phyloP scores from a whole-genome alignment of 106 monocot genomes.

The Dendrobium officinale region DNA sequence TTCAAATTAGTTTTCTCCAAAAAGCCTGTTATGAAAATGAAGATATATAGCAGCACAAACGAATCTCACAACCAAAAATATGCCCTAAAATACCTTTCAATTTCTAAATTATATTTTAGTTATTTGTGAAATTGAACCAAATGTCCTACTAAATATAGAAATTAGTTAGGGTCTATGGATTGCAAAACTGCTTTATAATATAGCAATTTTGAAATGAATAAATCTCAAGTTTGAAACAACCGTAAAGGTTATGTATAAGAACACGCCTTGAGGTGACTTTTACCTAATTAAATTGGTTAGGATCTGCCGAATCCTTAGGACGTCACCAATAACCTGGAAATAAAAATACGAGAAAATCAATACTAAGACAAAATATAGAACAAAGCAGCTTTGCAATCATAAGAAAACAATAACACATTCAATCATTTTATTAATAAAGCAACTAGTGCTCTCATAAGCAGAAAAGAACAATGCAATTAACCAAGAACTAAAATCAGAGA shows the following conservation, averaged over 20 bases:
- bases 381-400: not conserved
- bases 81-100: too few species aligned
- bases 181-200: not conserved
- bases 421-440: not conserved
- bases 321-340: slow-evolving; percentile 68
- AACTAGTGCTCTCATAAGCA: not conserved
- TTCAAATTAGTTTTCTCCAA: not conserved
- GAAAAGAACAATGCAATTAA: not conserved
- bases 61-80: too few species aligned
- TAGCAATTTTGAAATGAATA: not conserved
- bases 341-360: slow-evolving; percentile 1
- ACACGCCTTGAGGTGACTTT: not conserved
- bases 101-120: too few species aligned
- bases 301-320: slow-evolving; percentile 76
- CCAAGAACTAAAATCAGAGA: not conserved
- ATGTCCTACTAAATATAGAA: not conserved
- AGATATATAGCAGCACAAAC: too few species aligned
- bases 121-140: not conserved
- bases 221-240: not conserved
- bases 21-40: not conserved
- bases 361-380: not conserved
- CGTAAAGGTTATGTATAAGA: not conserved
- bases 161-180: not conserved
- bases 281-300: slow-evolving; percentile 76
- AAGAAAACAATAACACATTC: not conserved